Evolutionary conservation across 208 protist genomes (phyloP), one percentile per base, ranked within the genome.

Genomic region (Wallacemonas collosoma): DNA sequence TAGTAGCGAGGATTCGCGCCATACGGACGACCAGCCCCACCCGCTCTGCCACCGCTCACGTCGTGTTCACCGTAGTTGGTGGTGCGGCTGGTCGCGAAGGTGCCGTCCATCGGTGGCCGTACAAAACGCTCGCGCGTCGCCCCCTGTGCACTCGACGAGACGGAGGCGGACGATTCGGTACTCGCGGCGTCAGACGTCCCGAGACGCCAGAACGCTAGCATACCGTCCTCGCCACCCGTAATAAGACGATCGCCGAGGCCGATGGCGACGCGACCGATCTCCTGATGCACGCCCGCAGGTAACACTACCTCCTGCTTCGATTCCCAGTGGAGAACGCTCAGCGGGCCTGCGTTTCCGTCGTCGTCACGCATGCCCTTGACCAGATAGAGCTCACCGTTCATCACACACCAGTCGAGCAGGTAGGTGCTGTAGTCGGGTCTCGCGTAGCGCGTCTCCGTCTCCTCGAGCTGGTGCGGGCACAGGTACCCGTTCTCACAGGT

Each of bases 401-500:
- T 65, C 15, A 88, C 47, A 43, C 81, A 91, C 75, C 80, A 91
- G 72, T 96, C 91, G 0, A 96, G 86, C 39, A 93, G 76, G 67
- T 96, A 96, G 17, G 85, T 90, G 4, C 76, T 58, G 41, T 82
- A 88, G 73, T 85, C 75, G 2, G 88, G 82, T 0, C 91, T 78
- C 0, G 43, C n/a, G 38, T 81, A 79, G 4, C 82, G 77, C 35
- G 67, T 66, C 65, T 94, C 87, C 2, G 53, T 44, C 67, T 88
- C 56, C 39, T 92, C 79, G 3, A 93, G 57, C 51, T 90, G 73
- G 74, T 80, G 81, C 1, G 91, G 87, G 62, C 75, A 93, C 35
- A 93, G 43, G 73, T 89, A 93, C 45, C 81, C 89, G 73, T 96
- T 96, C 77, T 96, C 91, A 68, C 89, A 93, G 17, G 79, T 93